Base-by-base conservation (phyloP, 2,329 filamentous ascomycete species). In the Aspergillus sp. region DNA sequence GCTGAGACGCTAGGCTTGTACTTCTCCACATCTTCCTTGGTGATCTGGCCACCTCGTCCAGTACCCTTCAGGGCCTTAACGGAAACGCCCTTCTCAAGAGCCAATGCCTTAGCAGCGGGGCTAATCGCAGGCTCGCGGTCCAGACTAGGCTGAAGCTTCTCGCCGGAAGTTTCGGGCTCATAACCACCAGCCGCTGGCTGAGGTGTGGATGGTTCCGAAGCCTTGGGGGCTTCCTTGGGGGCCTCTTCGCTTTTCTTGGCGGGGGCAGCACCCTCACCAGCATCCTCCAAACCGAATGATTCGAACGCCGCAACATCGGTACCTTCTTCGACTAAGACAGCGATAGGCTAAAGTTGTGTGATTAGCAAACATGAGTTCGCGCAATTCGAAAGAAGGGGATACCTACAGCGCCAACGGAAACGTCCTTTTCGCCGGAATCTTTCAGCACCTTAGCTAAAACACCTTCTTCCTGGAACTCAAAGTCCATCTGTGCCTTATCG, bases 401-500 rank as follows among this genome's bases (percentile, higher is more conserved):
- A 86, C 91, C 81, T 86, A 99, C 95, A 79, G 90, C 95, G 76
- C 95, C 95, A 70, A 99, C 92, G 31, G 93, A 77, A 62, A 99
- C 82, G 75, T 99, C 95, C 84, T 98, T 99, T 78, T 89, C 89
- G 65, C 96, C 96, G 60, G 89, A 88, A 46, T 96, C 90, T 81
- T 92, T 95, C 72, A 99, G 82, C 64, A 98, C 85, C 85, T 96
- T 96, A 71, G 95, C 93, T 67, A 99, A 84, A 60, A 96, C 85
- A 82, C 93, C 95, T 75, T 98, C 95, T 73, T 99, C 95, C 80
- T 99, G 95, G 80, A 96, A 98, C 80, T 99, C 95, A 76, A 99
- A 98, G 82, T 99, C 95, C 95, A 99, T 99, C 82, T 98, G 95
- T 64, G 95, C 95, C 85, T 99, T 99, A 80, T 99, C 95, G 70